Evolutionary conservation across 306 rosid species (phyloP).

Genomic region (Inga oerstediana): DNA sequence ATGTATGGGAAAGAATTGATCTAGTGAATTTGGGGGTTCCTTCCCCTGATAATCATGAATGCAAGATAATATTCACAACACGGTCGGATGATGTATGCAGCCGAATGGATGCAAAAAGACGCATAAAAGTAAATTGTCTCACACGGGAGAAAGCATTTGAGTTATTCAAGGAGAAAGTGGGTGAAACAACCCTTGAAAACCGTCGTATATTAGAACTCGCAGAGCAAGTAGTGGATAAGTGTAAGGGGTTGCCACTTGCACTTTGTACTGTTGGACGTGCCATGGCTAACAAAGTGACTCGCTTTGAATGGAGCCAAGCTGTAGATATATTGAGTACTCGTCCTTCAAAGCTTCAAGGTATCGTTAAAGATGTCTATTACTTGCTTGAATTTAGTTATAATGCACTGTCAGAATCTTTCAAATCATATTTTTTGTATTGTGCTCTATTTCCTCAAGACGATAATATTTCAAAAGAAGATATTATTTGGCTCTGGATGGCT

Average conservation of each 20-base stretch:
- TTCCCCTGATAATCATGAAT: not conserved
- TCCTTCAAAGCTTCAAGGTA: not conserved
- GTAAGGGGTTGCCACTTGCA: constrained; percentile 8
- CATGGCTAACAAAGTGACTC: not conserved
- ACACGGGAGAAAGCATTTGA: not conserved
- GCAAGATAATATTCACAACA: constrained; percentile 1
- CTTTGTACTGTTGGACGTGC: not conserved
- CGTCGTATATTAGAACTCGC: not conserved
- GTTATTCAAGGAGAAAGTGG: not conserved
- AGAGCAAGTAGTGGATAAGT: not conserved
- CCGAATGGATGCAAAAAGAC: not conserved
- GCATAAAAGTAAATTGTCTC: not conserved
- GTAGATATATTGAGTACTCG: not conserved
- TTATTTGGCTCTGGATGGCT: not conserved
- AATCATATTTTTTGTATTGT: not conserved
- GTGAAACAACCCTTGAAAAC: not conserved
- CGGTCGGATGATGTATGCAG: not conserved
- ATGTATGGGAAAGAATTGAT: not conserved
- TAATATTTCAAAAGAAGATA: not conserved
- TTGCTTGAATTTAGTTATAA: constrained; percentile 12
- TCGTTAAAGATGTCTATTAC: not conserved
- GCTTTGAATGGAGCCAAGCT: not conserved
- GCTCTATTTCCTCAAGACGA: not conserved
- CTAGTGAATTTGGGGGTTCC: not conserved
- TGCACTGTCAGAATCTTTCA: not conserved